Evolutionary conservation across 139 green algal species (phyloP).

Genomic region (Tetraselmis striata): DNA sequence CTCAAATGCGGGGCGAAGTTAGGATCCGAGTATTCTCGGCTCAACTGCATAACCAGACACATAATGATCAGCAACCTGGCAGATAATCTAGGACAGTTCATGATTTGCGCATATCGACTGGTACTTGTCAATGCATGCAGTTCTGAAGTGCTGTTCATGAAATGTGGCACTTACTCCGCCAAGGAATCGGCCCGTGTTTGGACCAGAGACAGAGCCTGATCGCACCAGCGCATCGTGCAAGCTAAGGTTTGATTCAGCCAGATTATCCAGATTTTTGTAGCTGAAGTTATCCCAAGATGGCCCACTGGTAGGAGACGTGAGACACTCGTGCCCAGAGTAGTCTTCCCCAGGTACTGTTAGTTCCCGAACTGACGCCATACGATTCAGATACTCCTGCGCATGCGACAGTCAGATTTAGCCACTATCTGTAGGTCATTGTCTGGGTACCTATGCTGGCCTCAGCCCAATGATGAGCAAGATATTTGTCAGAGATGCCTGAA

Average conservation of each 20-base stretch:
- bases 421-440: background rate
- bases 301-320: background rate
- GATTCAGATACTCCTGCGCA: background rate
- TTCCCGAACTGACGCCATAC: background rate
- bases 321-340: background rate
- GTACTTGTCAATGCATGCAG: background rate
- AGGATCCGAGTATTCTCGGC: background rate
- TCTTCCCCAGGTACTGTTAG: background rate
- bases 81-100: background rate
- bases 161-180: background rate
- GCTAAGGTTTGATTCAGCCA: background rate
- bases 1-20: background rate
- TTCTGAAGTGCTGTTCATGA: background rate
- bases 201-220: background rate
- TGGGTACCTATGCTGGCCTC: background rate
- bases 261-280: background rate
- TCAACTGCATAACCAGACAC: background rate
- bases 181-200: background rate
- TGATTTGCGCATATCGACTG: background rate
- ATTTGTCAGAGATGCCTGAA: background rate
- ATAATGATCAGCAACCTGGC: background rate
- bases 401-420: background rate
- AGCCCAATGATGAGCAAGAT: background rate
- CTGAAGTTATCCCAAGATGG: background rate
- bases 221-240: background rate